Evolutionary conservation across 768 basidiomycete genomes (phyloP).

Genomic region (Fomitopsis pulvina): DNA sequence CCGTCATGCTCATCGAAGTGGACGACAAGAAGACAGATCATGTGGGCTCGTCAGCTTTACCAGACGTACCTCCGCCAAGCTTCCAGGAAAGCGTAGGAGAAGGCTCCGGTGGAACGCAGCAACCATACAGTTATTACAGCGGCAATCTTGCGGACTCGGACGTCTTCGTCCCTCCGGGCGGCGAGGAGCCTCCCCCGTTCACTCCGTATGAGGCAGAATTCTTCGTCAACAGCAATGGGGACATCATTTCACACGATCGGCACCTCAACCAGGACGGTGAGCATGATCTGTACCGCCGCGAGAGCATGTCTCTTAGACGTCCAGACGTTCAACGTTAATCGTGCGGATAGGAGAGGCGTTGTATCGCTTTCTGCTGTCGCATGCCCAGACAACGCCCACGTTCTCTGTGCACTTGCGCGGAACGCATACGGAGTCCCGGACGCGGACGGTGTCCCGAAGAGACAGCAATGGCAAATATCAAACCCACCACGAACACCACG

Average conservation of each 20-base stretch:
- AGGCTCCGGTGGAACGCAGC: neutral
- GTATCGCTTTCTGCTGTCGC: slow-evolving; percentile 65
- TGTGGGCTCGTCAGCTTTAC: neutral
- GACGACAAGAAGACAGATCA: slow-evolving; percentile 5
- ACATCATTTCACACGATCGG: slow-evolving; percentile 63
- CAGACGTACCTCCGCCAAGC: slow-evolving; percentile 5
- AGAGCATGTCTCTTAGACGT: neutral
- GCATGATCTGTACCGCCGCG: slow-evolving; percentile 2
- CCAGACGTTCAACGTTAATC: neutral
- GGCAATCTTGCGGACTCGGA: slow-evolving; percentile 10
- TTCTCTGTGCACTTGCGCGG: slow-evolving; percentile 46
- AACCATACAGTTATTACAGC: slow-evolving; percentile 1
- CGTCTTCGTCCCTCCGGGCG: slow-evolving; percentile 18
- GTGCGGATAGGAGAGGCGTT: slow-evolving; percentile 51
- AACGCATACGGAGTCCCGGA: slow-evolving; percentile 47
- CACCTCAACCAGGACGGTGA: slow-evolving; percentile 62
- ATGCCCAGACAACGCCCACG: slow-evolving; percentile 39
- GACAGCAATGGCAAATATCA: slow-evolving; percentile 27
- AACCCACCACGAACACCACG: slow-evolving; percentile 42
- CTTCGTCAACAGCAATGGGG: slow-evolving; percentile 38
- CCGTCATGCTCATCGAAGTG: neutral
- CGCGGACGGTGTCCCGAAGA: slow-evolving; percentile 37
- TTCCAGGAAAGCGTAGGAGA: slow-evolving; percentile 1
- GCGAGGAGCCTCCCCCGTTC: slow-evolving; percentile 56
- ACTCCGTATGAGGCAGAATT: slow-evolving; percentile 57